Base-by-base conservation (phyloP, 1,284 basidiomycete genomes). In the Moesziomyces antarcticus region DNA sequence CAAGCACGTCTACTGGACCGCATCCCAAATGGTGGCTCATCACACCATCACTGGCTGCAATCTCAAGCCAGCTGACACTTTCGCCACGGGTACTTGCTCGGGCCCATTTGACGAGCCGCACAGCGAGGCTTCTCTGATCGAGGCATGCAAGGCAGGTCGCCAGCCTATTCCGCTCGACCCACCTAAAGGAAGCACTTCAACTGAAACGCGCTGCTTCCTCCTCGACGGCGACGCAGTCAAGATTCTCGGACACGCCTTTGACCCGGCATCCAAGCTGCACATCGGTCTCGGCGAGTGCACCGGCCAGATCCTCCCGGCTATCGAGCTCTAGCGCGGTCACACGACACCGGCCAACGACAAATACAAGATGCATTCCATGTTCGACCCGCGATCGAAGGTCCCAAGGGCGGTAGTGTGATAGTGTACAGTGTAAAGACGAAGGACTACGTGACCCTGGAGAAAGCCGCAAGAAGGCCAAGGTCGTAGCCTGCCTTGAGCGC, bases 1-100 rank as follows among this genome's bases (percentile, higher is more conserved):
- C 8, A 60, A 50, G 33, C 58, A 71, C 43, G 55, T 52, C 25
- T 71, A 71, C 68, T 71, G 56, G 44, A 71, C 68, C 8, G 50
- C 57, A 9, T 50, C 61, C 10, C 68, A 71, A 46, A 62, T 67
- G 62, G 56, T 71, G 7, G 54, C 68, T 11, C 68, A 71, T 40
- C 68, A 71, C 37, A 56, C 63, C 1, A 40, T 55, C 20, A 57
- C 63, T 0, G 68, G 68, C 1, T 71, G 69, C 48, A 50, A 54
- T 21, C 54, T 72, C 13, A 30, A 56, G 4, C 20, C 64, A 3
- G 69, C 56, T 11, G 69, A 72, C 43, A 35, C 56, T 4, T 51
- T 72, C 11, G 69, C 63, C 14, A 67, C 69, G 4, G 69, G 69
- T 1, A 72, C 63, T 2, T 45, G 66, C n/a, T 56, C 53, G 3